Base-by-base conservation (phyloP, 768 basidiomycete species). In the Serendipita vermifera region DNA sequence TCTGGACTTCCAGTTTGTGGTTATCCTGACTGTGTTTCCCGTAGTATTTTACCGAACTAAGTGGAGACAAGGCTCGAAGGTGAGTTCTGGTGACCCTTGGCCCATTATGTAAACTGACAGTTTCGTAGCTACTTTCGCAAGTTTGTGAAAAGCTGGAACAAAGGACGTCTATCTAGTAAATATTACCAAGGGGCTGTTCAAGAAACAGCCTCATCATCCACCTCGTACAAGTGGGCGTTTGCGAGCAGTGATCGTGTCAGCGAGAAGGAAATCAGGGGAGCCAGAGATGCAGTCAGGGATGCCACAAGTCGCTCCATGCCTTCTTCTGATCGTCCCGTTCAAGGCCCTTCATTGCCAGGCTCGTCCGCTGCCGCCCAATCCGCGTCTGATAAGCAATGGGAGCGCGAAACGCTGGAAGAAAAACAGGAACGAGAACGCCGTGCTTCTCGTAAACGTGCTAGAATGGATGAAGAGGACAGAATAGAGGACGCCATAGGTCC, bases 141-240 rank as follows among this genome's bases (percentile, higher is more conserved):
- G 70, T 96, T 97, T 64, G 82, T 91, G 36, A 87, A 85, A 75
- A 83, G 83, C 24, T 92, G 89, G 89, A 92, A 92, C 68, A 75
- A 76, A 66, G 87, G 86, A 3, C 81, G 76, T 65, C 72, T 92
- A 6, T 68, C 80, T 27, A 76, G 86, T 87, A 62, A 56, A 73
- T 69, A 14, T 9, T 84, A 90, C 62, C 70, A 75, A 17, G 82
- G 81, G 15, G 71, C 78, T 9, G 72, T 76, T 2, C 68, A 72
- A 2, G 71, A 77, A 32, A 64, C 77, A 5, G 80, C 86, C 2
- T 81, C 79, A 32, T 73, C 77, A 41, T 81, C 85, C 57, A 93
- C 91, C 3, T 80, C 77, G 0, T 91, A 89, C 69, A 90, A 87
- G 70, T 93, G 90, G 90, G 79, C 80, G 0, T 92, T 93, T 64